Conservation (phyloP, 2,329 filamentous ascomycete genomes). For the Sporothrix brasiliensis region DNA sequence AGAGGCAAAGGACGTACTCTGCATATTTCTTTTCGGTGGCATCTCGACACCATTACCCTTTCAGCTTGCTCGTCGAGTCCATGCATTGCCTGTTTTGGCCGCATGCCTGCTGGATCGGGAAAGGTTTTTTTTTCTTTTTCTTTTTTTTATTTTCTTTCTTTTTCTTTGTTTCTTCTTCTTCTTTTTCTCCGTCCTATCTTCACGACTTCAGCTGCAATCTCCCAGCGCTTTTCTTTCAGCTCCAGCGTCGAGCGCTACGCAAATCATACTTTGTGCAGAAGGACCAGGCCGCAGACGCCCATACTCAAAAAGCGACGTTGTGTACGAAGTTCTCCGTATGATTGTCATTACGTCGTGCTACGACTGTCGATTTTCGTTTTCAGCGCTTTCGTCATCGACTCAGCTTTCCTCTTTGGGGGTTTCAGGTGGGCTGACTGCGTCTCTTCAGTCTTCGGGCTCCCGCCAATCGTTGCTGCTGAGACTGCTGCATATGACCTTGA, state of each 20-base stretch:
- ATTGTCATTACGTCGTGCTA: no score
- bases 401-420: background rate
- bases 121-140: background rate
- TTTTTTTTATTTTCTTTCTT: background rate
- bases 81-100: constrained; percentile 6
- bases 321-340: no score
- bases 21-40: background rate
- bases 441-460: background rate
- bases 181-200: background rate
- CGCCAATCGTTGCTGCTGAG: background rate
- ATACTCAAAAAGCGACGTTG: no score
- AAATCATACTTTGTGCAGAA: no score
- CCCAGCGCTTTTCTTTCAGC: background rate
- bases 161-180: background rate
- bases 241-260: background rate
- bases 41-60: background rate
- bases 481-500: background rate
- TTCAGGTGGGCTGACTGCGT: no score
- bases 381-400: background rate
- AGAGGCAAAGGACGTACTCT: background rate
- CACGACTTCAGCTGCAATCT: background rate
- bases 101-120: background rate
- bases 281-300: background rate
- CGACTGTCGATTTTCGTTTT: background rate
- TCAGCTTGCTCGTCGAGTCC: constrained; percentile 6